phyloP scores from a whole-genome alignment of 2,329 filamentous ascomycete genomes.

The Knufia fluminis region DNA sequence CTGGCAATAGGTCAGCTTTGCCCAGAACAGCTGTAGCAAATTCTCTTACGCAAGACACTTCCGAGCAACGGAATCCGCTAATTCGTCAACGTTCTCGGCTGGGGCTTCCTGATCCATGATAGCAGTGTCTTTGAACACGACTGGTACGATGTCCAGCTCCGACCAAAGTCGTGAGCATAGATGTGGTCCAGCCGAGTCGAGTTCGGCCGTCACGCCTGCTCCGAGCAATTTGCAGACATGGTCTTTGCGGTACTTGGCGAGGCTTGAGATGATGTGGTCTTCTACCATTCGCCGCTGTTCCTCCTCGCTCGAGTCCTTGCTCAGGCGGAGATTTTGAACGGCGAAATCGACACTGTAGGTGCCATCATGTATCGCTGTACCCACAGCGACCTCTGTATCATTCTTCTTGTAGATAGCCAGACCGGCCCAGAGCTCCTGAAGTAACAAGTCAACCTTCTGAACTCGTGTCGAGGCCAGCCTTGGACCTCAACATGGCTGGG shows the following conservation, averaged over 20 bases:
- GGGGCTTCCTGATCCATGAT: slow-evolving; percentile 28
- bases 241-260: slow-evolving; percentile 14
- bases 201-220: slow-evolving; percentile 54
- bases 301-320: slow-evolving; percentile 13
- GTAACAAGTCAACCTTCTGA: background rate
- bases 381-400: slow-evolving; percentile 16
- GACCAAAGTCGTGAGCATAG: slow-evolving; percentile 65
- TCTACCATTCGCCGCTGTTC: slow-evolving; percentile 11
- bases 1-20: slow-evolving; percentile 29
- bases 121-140: slow-evolving; percentile 46
- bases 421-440: slow-evolving; percentile 20
- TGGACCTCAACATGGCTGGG: background rate
- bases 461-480: background rate
- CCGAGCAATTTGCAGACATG: slow-evolving; percentile 59
- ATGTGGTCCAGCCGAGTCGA: slow-evolving; percentile 52
- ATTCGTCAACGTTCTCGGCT: slow-evolving; percentile 60
- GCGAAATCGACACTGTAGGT: slow-evolving; percentile 22
- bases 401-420: slow-evolving; percentile 15
- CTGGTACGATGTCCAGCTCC: slow-evolving; percentile 65
- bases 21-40: slow-evolving; percentile 5
- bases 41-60: slow-evolving; percentile 61
- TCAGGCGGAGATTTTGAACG: slow-evolving; percentile 16
- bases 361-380: slow-evolving; percentile 20
- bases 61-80: slow-evolving; percentile 70
- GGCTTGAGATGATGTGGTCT: slow-evolving; percentile 14